A percentile compares a stretch with the other conserved stretches of the same genome.
Conservation (phyloP, 1,139 yeast genomes). For the Lodderomyces metapsilosis region DNA sequence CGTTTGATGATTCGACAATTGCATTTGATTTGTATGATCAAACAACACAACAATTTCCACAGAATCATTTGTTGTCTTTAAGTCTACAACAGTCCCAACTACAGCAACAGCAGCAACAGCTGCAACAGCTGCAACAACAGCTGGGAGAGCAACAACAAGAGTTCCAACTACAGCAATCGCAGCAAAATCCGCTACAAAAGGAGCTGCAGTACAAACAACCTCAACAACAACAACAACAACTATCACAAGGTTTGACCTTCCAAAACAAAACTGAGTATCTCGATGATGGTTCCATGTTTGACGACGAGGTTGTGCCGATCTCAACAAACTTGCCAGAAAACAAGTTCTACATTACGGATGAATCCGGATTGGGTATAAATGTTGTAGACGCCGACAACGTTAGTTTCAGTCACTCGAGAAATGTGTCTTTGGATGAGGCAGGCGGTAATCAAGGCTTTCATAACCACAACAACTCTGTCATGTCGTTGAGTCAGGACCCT, state of each 20-base stretch:
- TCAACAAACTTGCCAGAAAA: slow-evolving; percentile 18
- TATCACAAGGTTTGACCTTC: not conserved
- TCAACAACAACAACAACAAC: not conserved
- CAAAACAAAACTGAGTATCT: slow-evolving; percentile 1
- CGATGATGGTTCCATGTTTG: slow-evolving; percentile 5
- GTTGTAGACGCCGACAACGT: slow-evolving; percentile 3
- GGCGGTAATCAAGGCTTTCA: slow-evolving; percentile 8
- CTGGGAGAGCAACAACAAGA: slow-evolving; percentile 5
- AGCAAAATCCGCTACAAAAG: slow-evolving; percentile 7
- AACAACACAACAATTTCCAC: slow-evolving; percentile 4
- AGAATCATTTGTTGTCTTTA: slow-evolving; percentile 1
- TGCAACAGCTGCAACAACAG: slow-evolving; percentile 6
- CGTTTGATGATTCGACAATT: slow-evolving; percentile 22
- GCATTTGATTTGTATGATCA: slow-evolving; percentile 10
- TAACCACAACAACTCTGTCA: slow-evolving; percentile 16
- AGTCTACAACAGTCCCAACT: slow-evolving; percentile 6
- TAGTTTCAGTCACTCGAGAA: slow-evolving; percentile 22
- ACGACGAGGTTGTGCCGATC: slow-evolving; percentile 24
- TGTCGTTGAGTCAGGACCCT: slow-evolving; percentile 17
- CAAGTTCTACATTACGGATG: slow-evolving; percentile 9
- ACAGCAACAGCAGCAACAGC: slow-evolving; percentile 9
- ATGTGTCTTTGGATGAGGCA: slow-evolving; percentile 26
- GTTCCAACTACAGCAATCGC: slow-evolving; percentile 8
- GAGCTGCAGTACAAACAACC: not conserved
- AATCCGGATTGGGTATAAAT: slow-evolving; percentile 6